Base-by-base conservation (phyloP, 2,329 filamentous ascomycete species). In the Neurospora sp. region DNA sequence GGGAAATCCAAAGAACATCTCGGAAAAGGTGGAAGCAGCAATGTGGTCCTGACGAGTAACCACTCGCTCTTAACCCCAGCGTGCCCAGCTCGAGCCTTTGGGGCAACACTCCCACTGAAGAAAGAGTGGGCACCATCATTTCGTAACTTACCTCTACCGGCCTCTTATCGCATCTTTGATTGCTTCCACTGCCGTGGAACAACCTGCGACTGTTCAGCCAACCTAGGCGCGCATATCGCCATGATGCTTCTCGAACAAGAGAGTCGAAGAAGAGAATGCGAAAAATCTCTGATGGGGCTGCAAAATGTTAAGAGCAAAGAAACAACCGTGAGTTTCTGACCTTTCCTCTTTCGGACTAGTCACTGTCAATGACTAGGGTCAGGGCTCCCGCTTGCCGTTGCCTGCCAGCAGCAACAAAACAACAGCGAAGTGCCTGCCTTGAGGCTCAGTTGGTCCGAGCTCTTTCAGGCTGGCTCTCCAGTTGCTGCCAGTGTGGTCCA, bases 361-460 rank as follows among this genome's bases (percentile, higher is more conserved):
- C 4, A 4, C 23, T 8, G 12, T 62, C 52, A 62, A 17, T 33
- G 28, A 33, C 28, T 23, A 23, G 19, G 19, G 19, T 23, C 12
- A 33, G 19, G 33, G 23, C 23, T 62, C 52, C 52, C 28, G 11
- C 52, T 62, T 28, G 52, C 52, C 52, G 28, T 62, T 62, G 52
- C 52, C 52, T 62, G 52, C 52, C 52, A 33, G 19, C 43, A 52
- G 11, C 46, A 52, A 28, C 46, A 52, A 6, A 19, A 15, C 43
- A 52, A 19, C 17, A 41, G 40, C 40, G 43, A 12, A 46, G 19
- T 33, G 11, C 46, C 46, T 57, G 46, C 43, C 43, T 57, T 57
- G 52, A 23, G 12, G 52, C 52, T 57, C 52, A 57, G 73, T 23
- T 75, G 74, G 74, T 72, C 74, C 72, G 73, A 75, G 74, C 73